phyloP scores from a whole-genome alignment of 2,329 filamentous ascomycete species.

The Colletotrichum sublineola region DNA sequence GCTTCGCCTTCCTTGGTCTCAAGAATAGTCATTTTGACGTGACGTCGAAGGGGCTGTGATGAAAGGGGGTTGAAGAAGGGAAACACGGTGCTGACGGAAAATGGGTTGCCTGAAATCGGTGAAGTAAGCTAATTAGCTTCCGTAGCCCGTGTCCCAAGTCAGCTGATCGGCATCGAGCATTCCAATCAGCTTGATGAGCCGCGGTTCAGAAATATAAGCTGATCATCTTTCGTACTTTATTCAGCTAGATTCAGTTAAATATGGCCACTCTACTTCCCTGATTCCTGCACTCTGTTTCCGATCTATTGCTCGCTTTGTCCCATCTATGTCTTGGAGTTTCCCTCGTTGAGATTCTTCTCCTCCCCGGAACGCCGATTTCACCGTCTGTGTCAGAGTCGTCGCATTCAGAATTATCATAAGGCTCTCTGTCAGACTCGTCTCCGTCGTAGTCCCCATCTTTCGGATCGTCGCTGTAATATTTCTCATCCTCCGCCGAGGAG shows the following conservation, averaged over 20 bases:
- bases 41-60: not conserved
- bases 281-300: not conserved
- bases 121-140: not conserved
- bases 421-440: not conserved
- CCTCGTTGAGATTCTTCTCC: not conserved
- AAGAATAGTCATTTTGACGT: conserved; percentile 1
- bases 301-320: not conserved
- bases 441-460: not conserved
- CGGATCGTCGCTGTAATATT: not conserved
- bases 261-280: not conserved
- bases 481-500: not conserved
- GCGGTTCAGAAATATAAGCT: too few relatives aligned
- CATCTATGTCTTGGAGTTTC: not conserved
- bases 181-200: not conserved
- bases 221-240: not conserved
- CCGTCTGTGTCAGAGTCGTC: not conserved
- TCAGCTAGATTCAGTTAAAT: not conserved
- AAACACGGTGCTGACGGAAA: not conserved
- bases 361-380: not conserved
- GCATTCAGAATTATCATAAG: not conserved
- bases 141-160: not conserved
- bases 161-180: not conserved
- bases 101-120: not conserved
- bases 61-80: not conserved
- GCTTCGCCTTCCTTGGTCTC: conserved; percentile 10